Evolutionary conservation across 1,284 basidiomycete genomes (phyloP), one percentile per base, ranked within the genome.

Genomic region (Veloboletus limbatus): DNA sequence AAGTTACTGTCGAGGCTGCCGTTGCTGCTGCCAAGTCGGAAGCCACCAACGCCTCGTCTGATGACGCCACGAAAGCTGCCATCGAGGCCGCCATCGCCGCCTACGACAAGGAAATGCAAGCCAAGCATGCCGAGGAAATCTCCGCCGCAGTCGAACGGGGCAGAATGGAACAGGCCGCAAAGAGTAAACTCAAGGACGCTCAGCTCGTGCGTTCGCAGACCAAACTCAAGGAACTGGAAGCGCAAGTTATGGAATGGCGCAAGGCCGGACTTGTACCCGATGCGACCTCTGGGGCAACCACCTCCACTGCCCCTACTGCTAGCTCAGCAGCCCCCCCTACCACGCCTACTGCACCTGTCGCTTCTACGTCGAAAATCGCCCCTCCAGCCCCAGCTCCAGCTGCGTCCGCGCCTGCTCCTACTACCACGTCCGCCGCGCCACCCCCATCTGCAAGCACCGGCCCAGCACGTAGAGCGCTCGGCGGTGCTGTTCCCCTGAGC

Each of bases 111-210:
- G 67, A 72, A 18, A 51, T 74, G 3, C 67, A 74, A 55, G 69
- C 70, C 8, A 71, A 69, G 41, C 77, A 78, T 18, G 68, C 72
- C 8, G 71, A 77, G 27, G 82, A 84, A 40, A 75, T 86, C 28
- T 71, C 73, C 5, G 70, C 76, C 3, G 85, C 85, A 2, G 73
- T 83, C 11, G 86, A 88, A 37, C 69, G 76, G 4, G 86, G 85
- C 3, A 70, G 86, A 40, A 71, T 75, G 67, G 85, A 88, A 53
- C 71, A 74, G 39, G 68, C 58, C 2, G 70, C 77, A 17, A 86
- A 85, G 66, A 60, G 69, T 31, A 85, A 81, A 60, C 54, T 89
- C 39, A 88, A 88, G 66, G 86, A 89, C 53, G 66, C 70, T 3
- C 82, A 84, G 55, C 68, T 88, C 14, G 70, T 80, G 25, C 76